Evolutionary conservation across 768 basidiomycete genomes (phyloP).

Genomic region (Boletus subcaerulescens): DNA sequence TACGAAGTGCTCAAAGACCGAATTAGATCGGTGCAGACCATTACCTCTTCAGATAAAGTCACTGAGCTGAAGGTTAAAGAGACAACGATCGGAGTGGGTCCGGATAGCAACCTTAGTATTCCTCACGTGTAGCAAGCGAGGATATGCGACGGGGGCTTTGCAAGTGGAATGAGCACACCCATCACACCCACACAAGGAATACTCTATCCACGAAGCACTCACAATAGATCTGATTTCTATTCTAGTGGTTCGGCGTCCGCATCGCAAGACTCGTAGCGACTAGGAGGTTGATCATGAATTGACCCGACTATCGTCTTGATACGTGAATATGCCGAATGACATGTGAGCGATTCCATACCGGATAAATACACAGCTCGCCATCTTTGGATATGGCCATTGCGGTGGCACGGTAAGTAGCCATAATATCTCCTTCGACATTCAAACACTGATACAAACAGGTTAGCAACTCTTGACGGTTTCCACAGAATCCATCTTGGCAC

Average conservation of each 20-base stretch:
- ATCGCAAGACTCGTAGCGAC: constrained; percentile 29
- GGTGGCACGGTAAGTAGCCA: constrained; percentile 28
- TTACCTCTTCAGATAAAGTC: neutral
- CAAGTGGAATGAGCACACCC: neutral
- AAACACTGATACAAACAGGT: constrained; percentile 9
- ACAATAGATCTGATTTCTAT: neutral
- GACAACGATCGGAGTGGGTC: neutral
- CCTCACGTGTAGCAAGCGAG: neutral
- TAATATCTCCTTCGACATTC: constrained; percentile 14
- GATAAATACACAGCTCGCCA: constrained; percentile 26
- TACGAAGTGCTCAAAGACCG: neutral
- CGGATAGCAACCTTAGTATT: neutral
- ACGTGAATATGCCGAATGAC: neutral
- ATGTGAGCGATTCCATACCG: constrained; percentile 12
- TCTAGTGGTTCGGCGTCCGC: constrained; percentile 19
- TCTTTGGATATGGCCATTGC: constrained; percentile 26
- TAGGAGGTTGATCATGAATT: constrained; percentile 26
- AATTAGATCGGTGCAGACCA: neutral
- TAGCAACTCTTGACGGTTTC: neutral
- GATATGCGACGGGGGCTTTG: neutral
- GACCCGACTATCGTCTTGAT: constrained; percentile 15
- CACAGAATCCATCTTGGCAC: neutral
- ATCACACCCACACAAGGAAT: neutral
- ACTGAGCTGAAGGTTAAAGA: neutral
- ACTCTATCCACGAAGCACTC: neutral